Base-by-base conservation (phyloP, 176 grass and related monocot species). In the Carex myosuroides region DNA sequence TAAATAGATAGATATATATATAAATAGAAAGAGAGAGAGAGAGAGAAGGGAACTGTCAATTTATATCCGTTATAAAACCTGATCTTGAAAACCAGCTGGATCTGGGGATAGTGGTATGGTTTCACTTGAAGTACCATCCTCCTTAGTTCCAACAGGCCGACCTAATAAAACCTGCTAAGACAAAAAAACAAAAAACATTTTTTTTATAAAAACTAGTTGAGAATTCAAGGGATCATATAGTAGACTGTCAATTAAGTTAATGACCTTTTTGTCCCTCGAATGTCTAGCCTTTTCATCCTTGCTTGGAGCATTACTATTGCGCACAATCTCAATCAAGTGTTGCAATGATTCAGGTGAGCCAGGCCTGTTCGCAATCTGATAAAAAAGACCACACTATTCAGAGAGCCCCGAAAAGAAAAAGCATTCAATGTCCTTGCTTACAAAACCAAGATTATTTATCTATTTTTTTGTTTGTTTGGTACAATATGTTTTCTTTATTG, bases 281-380 rank as follows among this genome's bases (percentile, higher is more conserved):
- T 89, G 92, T 60, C 81, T 87, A 57, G 80, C 80, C 76, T 98
- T 98, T 67, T 98, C 95, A 85, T 97, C 94, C 87, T 92, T 94
- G 39, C 64, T 82, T 87, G 88, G 70, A 69, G 83, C 72, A 50
- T n/a, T 92, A 88, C 66, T 87, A 86, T 63, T 94, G 84, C 53
- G 89, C 33, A 93, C 95, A 80, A 94, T 83, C 77, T 98, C 91
- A 61, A 98, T 82, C 67, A 98, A 86, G 44, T 94, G 91, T 24
- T 94, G 95, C 79, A 98, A 85, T 35, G 87, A 93, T 82, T 98
- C 95, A 69, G 95, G 91, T 53, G 95, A 94, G 42, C 88, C 89
- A 3, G 95, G 95, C 81, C 92, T 91, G 46, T 83, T 93, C 65
- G 95, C 91, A 89, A 98, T 79, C 95, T 98, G 86, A 41, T 83